A percentile compares a stretch with the other conserved stretches of the same genome.
phyloP scores from a whole-genome alignment of 2,329 filamentous ascomycete species.

The Uncinocarpus reesii region DNA sequence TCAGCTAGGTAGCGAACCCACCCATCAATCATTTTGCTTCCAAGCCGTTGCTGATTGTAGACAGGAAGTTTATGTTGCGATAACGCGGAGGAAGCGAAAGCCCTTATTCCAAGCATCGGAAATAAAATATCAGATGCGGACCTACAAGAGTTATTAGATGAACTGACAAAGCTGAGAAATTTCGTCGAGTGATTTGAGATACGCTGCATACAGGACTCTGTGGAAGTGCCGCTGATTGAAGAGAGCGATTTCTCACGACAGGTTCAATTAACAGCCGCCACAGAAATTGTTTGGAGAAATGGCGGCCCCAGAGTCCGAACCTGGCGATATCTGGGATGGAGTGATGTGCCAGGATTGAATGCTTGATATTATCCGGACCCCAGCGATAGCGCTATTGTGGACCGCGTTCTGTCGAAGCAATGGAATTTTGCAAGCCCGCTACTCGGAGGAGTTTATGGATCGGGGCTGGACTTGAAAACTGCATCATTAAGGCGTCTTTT shows the following conservation, averaged over 20 bases:
- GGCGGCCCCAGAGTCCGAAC: too few relatives aligned
- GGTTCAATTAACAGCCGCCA: too few relatives aligned
- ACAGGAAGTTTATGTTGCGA: constrained; percentile 85
- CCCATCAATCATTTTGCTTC: too few relatives aligned
- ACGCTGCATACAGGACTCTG: neutral
- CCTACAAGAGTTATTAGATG: constrained; percentile 75
- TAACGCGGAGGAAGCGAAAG: constrained; percentile 89
- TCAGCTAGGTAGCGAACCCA: constrained; percentile 58
- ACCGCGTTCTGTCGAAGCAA: neutral
- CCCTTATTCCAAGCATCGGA: constrained; percentile 75
- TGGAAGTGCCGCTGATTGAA: neutral
- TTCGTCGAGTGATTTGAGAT: constrained; percentile 31
- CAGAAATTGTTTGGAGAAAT: too few relatives aligned
- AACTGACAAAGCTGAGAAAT: constrained; percentile 69
- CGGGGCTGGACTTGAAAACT: neutral
- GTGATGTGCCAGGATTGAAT: too few relatives aligned
- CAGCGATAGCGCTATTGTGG: neutral
- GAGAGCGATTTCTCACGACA: too few relatives aligned
- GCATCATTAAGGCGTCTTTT: constrained; percentile 2
- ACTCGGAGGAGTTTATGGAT: neutral
- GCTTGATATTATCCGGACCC: neutral
- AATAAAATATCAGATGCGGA: constrained; percentile 88
- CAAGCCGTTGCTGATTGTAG: neutral
- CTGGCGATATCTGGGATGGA: too few relatives aligned
- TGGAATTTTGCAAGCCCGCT: neutral